Percentiles rank a stretch among this genome's conserved stretches.
Conservation (phyloP, 2,329 filamentous ascomycete genomes). For the Zarea fungicola region DNA sequence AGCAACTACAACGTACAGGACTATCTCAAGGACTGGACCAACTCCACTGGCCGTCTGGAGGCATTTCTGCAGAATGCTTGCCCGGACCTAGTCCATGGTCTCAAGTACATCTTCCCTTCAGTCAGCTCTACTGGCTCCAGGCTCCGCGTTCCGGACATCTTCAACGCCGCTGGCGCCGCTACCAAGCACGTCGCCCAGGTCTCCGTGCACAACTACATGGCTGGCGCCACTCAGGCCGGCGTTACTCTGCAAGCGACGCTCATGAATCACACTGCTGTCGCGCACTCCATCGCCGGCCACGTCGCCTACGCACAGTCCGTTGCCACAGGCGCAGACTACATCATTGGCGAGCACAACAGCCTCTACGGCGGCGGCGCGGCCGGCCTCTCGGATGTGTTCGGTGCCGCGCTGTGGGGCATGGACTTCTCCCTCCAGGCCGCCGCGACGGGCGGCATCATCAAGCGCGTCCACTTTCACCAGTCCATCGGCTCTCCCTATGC, state of each 20-base stretch:
- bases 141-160: slow-evolving; percentile 21
- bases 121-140: slow-evolving; percentile 16
- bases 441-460: slow-evolving; percentile 27
- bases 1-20: slow-evolving; percentile 15
- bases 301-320: slow-evolving; percentile 19
- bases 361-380: slow-evolving; percentile 32
- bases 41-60: slow-evolving; percentile 17
- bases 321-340: slow-evolving; percentile 25
- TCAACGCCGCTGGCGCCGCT: slow-evolving; percentile 24
- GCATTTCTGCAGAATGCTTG: slow-evolving; percentile 14
- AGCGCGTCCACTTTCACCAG: slow-evolving; percentile 38
- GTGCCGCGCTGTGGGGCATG: slow-evolving; percentile 43
- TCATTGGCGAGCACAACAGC: slow-evolving; percentile 45
- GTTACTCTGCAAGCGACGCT: slow-evolving; percentile 33
- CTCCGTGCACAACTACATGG: slow-evolving; percentile 25
- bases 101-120: slow-evolving; percentile 18
- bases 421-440: slow-evolving; percentile 38
- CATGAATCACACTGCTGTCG: slow-evolving; percentile 32
- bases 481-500: slow-evolving; percentile 20
- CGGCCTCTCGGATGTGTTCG: slow-evolving; percentile 42
- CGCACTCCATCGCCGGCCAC: slow-evolving; percentile 25
- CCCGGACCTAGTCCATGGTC: slow-evolving; percentile 13
- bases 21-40: slow-evolving; percentile 19
- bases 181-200: slow-evolving; percentile 18
- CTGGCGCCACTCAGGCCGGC: slow-evolving; percentile 29